Percentiles rank a stretch among this genome's conserved stretches.
phyloP scores from a whole-genome alignment of 2,329 filamentous ascomycete genomes.

The Mycosphaerelloides madeirae region DNA sequence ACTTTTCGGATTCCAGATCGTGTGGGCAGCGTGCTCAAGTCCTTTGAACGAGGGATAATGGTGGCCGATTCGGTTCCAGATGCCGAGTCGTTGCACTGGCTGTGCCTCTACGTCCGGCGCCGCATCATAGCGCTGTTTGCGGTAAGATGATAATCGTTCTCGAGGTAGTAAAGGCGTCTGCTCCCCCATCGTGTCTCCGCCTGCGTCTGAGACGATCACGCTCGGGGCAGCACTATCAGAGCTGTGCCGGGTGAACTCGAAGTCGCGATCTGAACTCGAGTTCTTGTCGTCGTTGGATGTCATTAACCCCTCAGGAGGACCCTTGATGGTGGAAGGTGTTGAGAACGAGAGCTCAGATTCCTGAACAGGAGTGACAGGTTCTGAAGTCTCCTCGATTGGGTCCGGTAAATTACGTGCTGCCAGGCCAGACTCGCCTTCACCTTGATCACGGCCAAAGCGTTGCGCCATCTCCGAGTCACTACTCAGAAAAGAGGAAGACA shows the following conservation, averaged over 20 bases:
- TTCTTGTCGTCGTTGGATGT: slow-evolving; percentile 13
- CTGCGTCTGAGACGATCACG: slow-evolving; percentile 26
- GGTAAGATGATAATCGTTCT: slow-evolving; percentile 20
- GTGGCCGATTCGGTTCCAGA: slow-evolving; percentile 28
- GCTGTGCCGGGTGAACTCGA: background rate
- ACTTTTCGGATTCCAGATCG: slow-evolving; percentile 55
- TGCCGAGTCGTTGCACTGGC: slow-evolving; percentile 12
- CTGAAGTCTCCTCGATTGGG: slow-evolving; percentile 32
- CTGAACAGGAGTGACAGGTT: slow-evolving; percentile 29
- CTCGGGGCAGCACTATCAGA: slow-evolving; percentile 19
- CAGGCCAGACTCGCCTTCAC: background rate
- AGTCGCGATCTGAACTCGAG: background rate
- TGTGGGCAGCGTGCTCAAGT: slow-evolving; percentile 30
- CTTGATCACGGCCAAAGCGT: slow-evolving; percentile 15
- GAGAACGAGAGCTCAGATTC: background rate
- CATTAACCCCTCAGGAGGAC: slow-evolving; percentile 9
- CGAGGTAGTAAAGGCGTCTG: slow-evolving; percentile 35
- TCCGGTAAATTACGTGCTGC: slow-evolving; percentile 15
- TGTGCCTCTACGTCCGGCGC: slow-evolving; percentile 25
- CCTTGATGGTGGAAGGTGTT: background rate
- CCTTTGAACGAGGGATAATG: slow-evolving; percentile 25
- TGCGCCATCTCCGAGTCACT: slow-evolving; percentile 30
- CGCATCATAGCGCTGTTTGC: slow-evolving; percentile 21
- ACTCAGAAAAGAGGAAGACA: slow-evolving; percentile 36
- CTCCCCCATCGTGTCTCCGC: slow-evolving; percentile 23